Evolutionary conservation across 306 rosid genomes (phyloP).

Genomic region (Rubus parviflorus): DNA sequence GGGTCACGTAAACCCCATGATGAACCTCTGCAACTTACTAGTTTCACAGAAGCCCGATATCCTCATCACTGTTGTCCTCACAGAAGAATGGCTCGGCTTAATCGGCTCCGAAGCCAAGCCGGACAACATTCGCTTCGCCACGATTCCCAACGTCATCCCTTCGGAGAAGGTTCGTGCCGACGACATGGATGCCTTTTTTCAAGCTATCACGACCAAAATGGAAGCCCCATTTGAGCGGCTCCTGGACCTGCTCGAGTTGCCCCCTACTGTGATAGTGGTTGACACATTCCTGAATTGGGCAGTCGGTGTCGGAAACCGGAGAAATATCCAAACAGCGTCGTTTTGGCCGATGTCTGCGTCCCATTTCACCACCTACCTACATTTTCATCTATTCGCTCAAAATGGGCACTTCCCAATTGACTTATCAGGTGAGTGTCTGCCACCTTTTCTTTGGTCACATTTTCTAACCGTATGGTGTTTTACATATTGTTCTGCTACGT

Average conservation of each 20-base stretch:
- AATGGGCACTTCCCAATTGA: constrained; percentile 33
- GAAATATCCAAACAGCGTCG: constrained; percentile 42
- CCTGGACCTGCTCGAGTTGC: constrained; percentile 27
- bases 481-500: no score
- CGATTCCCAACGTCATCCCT: constrained; percentile 45
- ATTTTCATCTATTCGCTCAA: constrained; percentile 26
- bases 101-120: constrained; percentile 36
- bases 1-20: constrained; percentile 54
- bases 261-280: constrained; percentile 17
- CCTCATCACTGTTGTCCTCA: constrained; percentile 45
- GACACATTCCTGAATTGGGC: constrained; percentile 43
- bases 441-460: no score
- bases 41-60: constrained; percentile 21
- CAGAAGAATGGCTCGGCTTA: constrained; percentile 40
- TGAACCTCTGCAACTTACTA: constrained; percentile 42
- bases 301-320: constrained; percentile 28
- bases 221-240: constrained; percentile 45
- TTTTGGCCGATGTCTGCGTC: constrained; percentile 41
- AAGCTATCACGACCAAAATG: constrained; percentile 45
- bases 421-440: no score
- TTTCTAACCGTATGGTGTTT: no score
- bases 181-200: constrained; percentile 21
- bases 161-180: constrained; percentile 32
- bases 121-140: constrained; percentile 22
- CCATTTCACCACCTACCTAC: no score